phyloP scores from a whole-genome alignment of 805 yeast species.

The Wickerhamiella qilinensis region DNA sequence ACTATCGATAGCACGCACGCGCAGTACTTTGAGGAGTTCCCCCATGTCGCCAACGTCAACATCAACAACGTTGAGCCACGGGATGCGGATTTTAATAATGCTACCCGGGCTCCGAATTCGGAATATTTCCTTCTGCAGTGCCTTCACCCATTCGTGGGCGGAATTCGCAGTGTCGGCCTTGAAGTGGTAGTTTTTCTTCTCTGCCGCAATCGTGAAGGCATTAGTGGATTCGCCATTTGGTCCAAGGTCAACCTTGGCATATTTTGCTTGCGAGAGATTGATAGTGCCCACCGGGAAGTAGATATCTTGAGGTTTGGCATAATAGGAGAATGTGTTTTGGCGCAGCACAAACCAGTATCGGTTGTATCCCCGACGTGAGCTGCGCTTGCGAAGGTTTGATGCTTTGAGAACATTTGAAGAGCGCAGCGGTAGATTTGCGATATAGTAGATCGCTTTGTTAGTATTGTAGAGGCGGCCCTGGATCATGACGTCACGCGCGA shows the following conservation, averaged over 20 bases:
- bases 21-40: neutral
- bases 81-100: conserved; percentile 63
- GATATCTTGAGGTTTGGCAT: conserved; percentile 56
- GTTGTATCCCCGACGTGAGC: conserved; percentile 25
- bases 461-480: conserved; percentile 81
- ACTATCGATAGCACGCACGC: conserved; percentile 32
- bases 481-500: conserved; percentile 61
- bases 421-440: conserved; percentile 57
- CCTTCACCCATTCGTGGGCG: conserved; percentile 70
- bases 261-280: conserved; percentile 46
- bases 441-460: conserved; percentile 43
- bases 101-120: conserved; percentile 53
- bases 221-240: conserved; percentile 20
- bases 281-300: conserved; percentile 70
- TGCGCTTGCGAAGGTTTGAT: conserved; percentile 32
- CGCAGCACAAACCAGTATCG: conserved; percentile 73
- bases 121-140: conserved; percentile 61
- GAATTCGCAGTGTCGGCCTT: conserved; percentile 55
- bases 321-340: conserved; percentile 51
- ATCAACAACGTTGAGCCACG: conserved; percentile 37
- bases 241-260: conserved; percentile 34
- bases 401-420: conserved; percentile 29
- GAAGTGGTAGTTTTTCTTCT: conserved; percentile 42
- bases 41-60: neutral
- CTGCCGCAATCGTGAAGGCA: conserved; percentile 47